Evolutionary conservation across 2,329 filamentous ascomycete genomes (phyloP), one percentile per base, ranked within the genome.

Genomic region (Paradendryphiella salina): DNA sequence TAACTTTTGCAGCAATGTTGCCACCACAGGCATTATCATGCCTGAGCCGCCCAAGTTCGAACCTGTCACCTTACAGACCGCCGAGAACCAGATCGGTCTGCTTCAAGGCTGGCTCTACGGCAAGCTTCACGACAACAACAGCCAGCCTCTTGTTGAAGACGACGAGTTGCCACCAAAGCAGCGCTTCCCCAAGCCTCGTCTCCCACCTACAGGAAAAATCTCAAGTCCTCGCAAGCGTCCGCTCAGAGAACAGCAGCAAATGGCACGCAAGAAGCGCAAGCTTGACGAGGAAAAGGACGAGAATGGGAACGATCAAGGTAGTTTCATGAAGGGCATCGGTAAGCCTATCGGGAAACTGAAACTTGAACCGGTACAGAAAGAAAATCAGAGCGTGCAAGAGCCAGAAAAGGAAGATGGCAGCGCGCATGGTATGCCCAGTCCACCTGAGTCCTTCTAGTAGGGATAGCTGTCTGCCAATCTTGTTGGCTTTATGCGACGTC

Each of bases 141-240:
- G 93, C 65, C 84, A 91, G 70, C 85, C 90, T 35, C 81, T 99
- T 59, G 79, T 96, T 44, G 94, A 99, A 77, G 94, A 99, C 75
- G 90, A 97, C 68, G 93, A 99, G 62, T 78, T 99, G 18, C 94
- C 95, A 13, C 84, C 87, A 47, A 99, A 99, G 75, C 94, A 99
- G 75, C 82, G 90, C 31, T 82, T 83, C 63, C 80, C 81, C 21
- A 83, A 83, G 63, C 81, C 81, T 17, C 75, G 82, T 43, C 72
- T 85, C 36, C 77, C 87, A 77, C 76, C 90, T 77, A 92, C 87
- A 15, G 90, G 90, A 66, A 96, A 95, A 79, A 96, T 96, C 60
- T 87, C 88, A 9, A 88, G 86, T 44, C 89, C 90, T 26, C 85
- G 91, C 63, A 96, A 95, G 76, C 81, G 89, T 6, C 89, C 90